Evolutionary conservation across 768 basidiomycete species (phyloP), one percentile per base, ranked within the genome.

Genomic region (Guyanaporus albipodus): DNA sequence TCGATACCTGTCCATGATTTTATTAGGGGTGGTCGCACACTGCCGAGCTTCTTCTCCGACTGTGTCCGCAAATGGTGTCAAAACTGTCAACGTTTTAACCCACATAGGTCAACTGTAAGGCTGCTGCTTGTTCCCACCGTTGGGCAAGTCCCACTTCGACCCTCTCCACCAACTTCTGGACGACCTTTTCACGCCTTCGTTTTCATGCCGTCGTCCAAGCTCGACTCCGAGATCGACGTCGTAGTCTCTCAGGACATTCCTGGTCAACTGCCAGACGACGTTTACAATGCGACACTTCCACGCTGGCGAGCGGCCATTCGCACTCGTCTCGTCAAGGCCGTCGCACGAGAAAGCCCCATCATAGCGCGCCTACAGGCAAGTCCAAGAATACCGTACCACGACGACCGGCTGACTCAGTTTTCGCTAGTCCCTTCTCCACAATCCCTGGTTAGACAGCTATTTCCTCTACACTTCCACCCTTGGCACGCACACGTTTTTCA

Each of bases 401-500:
- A n/a, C 2, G 9, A 31, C 36, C 34, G 22, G 21, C 47, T 58
- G 31, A 58, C 54, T 58, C 26, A 19, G 47, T 33, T 2, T 31
- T 27, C 17, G 8, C 14, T 52, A 80, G 87, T 61, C 72, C 8
- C 64, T 62, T 6, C 72, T 89, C 22, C 79, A 86, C 6, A 73
- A 72, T 5, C 77, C 85, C 3, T 82, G 77, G 73, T 68, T 89
- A 19, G 91, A 94, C 59, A 69, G 71, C 1, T 94, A 90, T 59
- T 93, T 94, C 60, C 79, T 93, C 26, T 86, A 92, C 52, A 81
- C 86, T 0, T 90, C 87, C 0, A 75, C 83, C 0, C 71, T 91
- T 9, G 91, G 80, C 0, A 91, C 89, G 1, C 91, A 92, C 57
- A 91, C 87, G 0, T 97, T 93, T 70, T 97, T 98, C 75, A 91